A percentile compares a stretch with the other conserved stretches of the same genome.
Evolutionary conservation across 768 basidiomycete genomes (phyloP).

Genomic region (Pleurotus pulmonarius): DNA sequence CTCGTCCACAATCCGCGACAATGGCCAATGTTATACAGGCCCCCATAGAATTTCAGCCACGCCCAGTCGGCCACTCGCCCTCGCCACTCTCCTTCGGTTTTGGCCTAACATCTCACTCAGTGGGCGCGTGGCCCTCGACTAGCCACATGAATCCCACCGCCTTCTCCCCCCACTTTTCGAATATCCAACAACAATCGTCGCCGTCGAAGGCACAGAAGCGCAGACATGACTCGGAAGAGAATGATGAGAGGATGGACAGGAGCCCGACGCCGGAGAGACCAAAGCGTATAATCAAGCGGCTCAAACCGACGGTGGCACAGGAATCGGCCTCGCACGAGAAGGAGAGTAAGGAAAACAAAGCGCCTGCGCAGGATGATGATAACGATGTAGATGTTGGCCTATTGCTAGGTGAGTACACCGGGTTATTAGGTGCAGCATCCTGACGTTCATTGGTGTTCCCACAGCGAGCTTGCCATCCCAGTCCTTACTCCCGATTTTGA

Average conservation of each 20-base stretch:
- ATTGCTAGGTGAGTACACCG: constrained; percentile 57
- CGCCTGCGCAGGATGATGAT: constrained; percentile 31
- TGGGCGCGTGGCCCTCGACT: constrained; percentile 46
- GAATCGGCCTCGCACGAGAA: constrained; percentile 32
- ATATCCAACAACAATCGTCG: constrained; percentile 40
- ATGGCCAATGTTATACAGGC: constrained; percentile 75
- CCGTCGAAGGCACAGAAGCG: constrained; percentile 52
- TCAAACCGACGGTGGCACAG: constrained; percentile 50
- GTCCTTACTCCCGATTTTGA: constrained; percentile 71
- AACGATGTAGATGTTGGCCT: constrained; percentile 79
- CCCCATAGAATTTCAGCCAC: constrained; percentile 60
- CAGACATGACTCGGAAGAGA: constrained; percentile 68
- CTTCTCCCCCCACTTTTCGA: constrained; percentile 54
- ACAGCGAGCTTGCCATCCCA: constrained; percentile 77
- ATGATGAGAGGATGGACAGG: constrained; percentile 71
- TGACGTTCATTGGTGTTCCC: constrained; percentile 12
- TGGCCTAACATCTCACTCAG: constrained; percentile 46
- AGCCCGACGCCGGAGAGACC: constrained; percentile 81
- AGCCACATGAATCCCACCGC: constrained; percentile 43
- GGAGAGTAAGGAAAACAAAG: constrained; percentile 46
- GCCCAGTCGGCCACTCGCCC: constrained; percentile 54
- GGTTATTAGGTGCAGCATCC: not conserved
- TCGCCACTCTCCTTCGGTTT: constrained; percentile 76
- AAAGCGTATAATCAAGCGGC: constrained; percentile 46
- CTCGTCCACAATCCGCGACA: constrained; percentile 21